Percentiles rank a stretch among this genome's conserved stretches.
phyloP scores from a whole-genome alignment of 2,329 filamentous ascomycete genomes.

The Trichophyton rubrum region DNA sequence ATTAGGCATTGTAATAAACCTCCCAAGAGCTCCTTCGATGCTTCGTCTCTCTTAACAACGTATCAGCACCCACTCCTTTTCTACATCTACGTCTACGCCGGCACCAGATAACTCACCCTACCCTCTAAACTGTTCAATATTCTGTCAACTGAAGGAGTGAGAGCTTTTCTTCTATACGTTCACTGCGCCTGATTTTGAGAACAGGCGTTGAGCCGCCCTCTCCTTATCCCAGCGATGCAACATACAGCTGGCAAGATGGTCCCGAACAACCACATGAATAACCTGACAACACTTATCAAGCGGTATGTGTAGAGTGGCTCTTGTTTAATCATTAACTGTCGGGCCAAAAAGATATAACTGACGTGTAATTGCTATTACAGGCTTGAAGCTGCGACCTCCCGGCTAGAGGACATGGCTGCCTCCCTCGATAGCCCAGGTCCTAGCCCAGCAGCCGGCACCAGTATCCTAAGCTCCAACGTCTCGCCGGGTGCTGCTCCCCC shows the following conservation, averaged over 20 bases:
- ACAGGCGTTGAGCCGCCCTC: neutral
- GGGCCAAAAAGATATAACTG: neutral
- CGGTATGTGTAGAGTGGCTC: constrained; percentile 49
- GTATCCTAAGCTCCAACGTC: constrained; percentile 5
- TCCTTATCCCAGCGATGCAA: neutral
- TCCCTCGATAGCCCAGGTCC: constrained; percentile 39
- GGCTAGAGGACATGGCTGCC: constrained; percentile 89
- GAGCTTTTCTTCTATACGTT: neutral
- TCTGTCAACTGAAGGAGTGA: neutral
- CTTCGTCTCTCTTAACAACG: neutral
- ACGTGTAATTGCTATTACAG: constrained; percentile 36
- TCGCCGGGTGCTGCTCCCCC: constrained; percentile 27
- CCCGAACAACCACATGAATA: constrained; percentile 70
- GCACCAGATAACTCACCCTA: neutral
- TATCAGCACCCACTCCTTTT: neutral
- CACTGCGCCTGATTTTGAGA: neutral
- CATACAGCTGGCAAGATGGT: constrained; percentile 42
- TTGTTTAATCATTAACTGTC: neutral
- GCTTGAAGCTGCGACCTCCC: constrained; percentile 90
- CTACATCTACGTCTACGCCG: neutral
- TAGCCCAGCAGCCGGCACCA: constrained; percentile 18
- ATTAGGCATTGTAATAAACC: neutral
- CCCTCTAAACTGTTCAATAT: neutral
- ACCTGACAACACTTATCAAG: constrained; percentile 94
- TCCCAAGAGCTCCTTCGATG: neutral